A percentile compares a stretch with the other conserved stretches of the same genome.
These are phyloP conservation scores for Cercis canadensis DNA, from an alignment of 306 rosid genomes.

Conservation along the genomic window DNA sequence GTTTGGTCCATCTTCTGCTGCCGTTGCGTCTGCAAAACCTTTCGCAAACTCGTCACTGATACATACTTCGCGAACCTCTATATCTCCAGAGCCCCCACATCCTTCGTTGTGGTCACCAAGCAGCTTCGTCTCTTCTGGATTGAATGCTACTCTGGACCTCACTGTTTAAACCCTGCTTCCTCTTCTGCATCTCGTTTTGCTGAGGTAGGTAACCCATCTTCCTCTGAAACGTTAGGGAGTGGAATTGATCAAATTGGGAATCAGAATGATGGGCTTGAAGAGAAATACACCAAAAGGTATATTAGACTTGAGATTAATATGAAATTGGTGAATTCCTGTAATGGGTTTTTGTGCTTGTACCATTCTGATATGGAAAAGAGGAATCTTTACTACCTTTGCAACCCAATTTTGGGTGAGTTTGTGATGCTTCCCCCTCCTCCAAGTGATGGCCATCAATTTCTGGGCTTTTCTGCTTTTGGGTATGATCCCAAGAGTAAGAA, in stretches of 20 bases:
- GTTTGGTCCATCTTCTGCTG: constrained; percentile 16
- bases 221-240: not conserved
- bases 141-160: not conserved
- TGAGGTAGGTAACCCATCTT: not conserved
- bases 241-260: not conserved
- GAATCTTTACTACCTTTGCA: constrained; percentile 25
- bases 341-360: constrained; percentile 39
- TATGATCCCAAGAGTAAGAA: constrained; percentile 2
- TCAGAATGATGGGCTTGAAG: not conserved
- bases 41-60: not conserved
- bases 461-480: constrained; percentile 32
- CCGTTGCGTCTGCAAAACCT: constrained; percentile 19
- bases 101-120: constrained; percentile 18
- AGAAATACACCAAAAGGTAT: not conserved
- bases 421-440: constrained; percentile 6
- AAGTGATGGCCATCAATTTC: not conserved
- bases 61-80: constrained; percentile 14
- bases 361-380: too few relatives aligned
- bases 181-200: constrained; percentile 18
- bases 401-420: constrained; percentile 44
- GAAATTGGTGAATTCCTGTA: constrained; percentile 39
- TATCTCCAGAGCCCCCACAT: constrained; percentile 22
- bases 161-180: not conserved
- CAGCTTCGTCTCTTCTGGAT: not conserved
- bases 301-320: not conserved